A percentile compares a stretch with the other conserved stretches of the same genome.
These are phyloP conservation scores for Chloranthus sessilifolius DNA, from an alignment of 164 flowering plant species.

Conservation along the genomic window DNA sequence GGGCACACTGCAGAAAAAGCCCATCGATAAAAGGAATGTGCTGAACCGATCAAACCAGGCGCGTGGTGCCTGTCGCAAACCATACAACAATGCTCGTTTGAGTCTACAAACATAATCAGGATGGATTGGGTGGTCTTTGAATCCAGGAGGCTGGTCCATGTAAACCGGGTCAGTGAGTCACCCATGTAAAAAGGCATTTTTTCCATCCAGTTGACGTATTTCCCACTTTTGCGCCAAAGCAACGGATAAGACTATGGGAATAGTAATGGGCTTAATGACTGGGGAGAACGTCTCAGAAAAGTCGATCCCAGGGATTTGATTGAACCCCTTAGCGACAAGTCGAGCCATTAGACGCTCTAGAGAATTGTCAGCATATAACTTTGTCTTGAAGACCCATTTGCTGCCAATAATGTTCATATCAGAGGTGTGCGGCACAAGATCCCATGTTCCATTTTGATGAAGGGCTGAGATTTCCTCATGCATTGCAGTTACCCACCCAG, in stretches of 20 bases:
- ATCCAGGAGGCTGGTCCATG: neutral
- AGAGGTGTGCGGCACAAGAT: neutral
- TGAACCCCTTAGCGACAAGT: neutral
- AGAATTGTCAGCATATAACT: neutral
- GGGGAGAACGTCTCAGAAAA: neutral
- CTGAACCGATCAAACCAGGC: neutral
- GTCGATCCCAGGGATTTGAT: neutral
- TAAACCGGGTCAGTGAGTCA: neutral
- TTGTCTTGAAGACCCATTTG: constrained; percentile 6
- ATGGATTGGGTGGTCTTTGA: neutral
- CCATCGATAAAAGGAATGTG: neutral
- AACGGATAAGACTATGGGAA: too few relatives aligned
- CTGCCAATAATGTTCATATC: neutral
- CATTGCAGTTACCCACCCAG: neutral
- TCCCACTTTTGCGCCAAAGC: too few relatives aligned
- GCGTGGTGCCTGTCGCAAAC: neutral
- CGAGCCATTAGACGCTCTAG: neutral
- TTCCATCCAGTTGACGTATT: too few relatives aligned
- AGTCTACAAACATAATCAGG: neutral
- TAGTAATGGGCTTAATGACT: neutral
- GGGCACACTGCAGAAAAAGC: neutral
- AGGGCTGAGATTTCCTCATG: neutral
- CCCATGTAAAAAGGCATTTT: neutral
- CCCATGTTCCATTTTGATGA: constrained; percentile 4
- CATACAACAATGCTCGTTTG: neutral